A percentile compares a stretch with the other conserved stretches of the same genome.
Conservation (phyloP, 1,139 yeast species). For the Geotrichum fermentans region DNA sequence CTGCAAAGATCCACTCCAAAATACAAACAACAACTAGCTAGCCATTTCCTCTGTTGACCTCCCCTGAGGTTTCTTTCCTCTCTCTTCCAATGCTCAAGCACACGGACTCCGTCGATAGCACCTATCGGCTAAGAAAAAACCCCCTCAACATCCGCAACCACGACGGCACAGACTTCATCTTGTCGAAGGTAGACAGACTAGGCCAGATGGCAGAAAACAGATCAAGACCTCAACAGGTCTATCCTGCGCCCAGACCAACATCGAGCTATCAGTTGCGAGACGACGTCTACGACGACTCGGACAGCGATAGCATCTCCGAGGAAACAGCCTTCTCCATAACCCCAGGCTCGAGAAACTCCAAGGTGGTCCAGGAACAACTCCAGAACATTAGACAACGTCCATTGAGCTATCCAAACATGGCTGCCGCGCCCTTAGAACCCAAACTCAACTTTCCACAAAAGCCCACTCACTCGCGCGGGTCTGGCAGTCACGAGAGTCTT, state of each 20-base stretch:
- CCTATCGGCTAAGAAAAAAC: conserved; percentile 15
- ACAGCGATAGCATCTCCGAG: conserved; percentile 15
- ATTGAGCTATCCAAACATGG: conserved; percentile 14
- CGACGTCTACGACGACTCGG: conserved; percentile 12
- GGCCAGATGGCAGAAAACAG: conserved; percentile 17
- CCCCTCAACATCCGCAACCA: conserved; percentile 15
- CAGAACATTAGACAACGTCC: conserved; percentile 9
- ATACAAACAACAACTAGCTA: not conserved
- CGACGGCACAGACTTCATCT: conserved; percentile 18
- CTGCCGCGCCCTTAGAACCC: not conserved
- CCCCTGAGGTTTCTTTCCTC: not conserved
- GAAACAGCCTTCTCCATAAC: conserved; percentile 2
- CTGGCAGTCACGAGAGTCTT: conserved; percentile 12
- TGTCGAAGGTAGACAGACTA: conserved; percentile 16
- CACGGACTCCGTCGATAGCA: conserved; percentile 16
- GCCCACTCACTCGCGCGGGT: conserved; percentile 6
- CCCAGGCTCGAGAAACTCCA: not conserved
- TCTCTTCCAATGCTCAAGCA: conserved; percentile 10
- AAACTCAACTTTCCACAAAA: not conserved
- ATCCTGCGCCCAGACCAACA: conserved; percentile 7
- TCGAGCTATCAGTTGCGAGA: not conserved
- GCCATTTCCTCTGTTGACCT: not conserved
- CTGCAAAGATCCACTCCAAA: not conserved
- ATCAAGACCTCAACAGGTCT: conserved; percentile 12
- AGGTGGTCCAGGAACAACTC: conserved; percentile 3